These are phyloP conservation scores for Carex myosuroides DNA, from an alignment of 176 grass and related monocot species.

Conservation along the genomic window DNA sequence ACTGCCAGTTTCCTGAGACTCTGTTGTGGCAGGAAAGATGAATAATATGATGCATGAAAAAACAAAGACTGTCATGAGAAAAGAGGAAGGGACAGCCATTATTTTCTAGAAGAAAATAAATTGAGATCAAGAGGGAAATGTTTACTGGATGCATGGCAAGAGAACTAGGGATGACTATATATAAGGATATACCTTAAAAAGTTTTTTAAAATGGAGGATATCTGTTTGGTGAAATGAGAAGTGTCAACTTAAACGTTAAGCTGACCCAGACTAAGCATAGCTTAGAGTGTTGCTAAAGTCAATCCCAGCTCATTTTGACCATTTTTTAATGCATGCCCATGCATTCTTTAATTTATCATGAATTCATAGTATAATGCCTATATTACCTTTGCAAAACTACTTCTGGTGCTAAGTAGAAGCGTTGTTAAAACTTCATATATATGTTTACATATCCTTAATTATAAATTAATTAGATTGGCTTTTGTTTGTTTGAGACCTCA, in stretches of 20 bases:
- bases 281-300: constrained; percentile 58
- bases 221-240: constrained; percentile 23
- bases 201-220: background rate
- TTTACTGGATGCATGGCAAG: constrained; percentile 8
- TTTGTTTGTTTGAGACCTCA: background rate
- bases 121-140: background rate
- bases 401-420: too few relatives aligned
- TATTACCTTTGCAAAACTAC: background rate
- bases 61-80: background rate
- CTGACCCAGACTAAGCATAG: background rate
- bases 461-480: background rate
- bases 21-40: constrained; percentile 12
- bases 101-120: constrained; percentile 25
- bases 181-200: constrained; percentile 6
- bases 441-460: background rate
- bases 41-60: constrained; percentile 18
- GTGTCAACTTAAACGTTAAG: constrained; percentile 19
- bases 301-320: constrained; percentile 10
- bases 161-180: background rate
- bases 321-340: constrained; percentile 1
- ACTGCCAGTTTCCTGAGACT: constrained; percentile 22
- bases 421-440: background rate
- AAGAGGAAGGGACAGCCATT: constrained; percentile 1
- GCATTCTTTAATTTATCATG: background rate
- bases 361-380: background rate